Evolutionary conservation across 2,329 filamentous ascomycete genomes (phyloP), one percentile per base, ranked within the genome.

Genomic region (Echinosphaeria canescens): DNA sequence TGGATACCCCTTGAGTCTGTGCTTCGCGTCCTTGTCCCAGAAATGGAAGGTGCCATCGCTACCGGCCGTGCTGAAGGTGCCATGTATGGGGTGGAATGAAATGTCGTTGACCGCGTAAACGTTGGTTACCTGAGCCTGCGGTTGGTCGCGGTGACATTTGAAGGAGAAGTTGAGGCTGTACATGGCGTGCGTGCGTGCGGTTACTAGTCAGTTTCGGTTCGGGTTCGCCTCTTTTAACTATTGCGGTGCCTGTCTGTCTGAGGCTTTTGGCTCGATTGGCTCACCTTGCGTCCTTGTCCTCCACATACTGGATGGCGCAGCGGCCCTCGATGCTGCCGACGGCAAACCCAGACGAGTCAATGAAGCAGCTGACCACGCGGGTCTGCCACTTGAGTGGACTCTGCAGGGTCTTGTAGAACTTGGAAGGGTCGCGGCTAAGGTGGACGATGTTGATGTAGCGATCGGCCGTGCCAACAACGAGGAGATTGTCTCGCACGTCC

Each of bases 361-460:
- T 71, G 48, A 98, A 98, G 56, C 85, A 95, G 54, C 76, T 88
- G 27, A 95, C 79, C 10, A 90, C 81, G 31, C 85, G 63, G 2
- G 88, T 98, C 60, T 98, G 88, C 81, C 84, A 98, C 55, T 98
- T 98, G 24, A 98, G 63, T 3, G 88, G 88, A 43, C 81, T 92
- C 52, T 92, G 81, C 27, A 93, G 64, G 8, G 80, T 85, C 63
- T 98, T 98, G 66, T 91, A 93, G 50, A 93, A 81, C 40, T 80
- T 81, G 28, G 67, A 68, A 4, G 88, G 88, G 33, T 90, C 74
- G n/a, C n/a, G n/a, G 44, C 75, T 73, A 29, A 98, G 66, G 51
- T 92, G 82, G 52, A 98, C 62, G 34, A 98, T 75, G 48, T 95
- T 84, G 59, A 98, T 91, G 51, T 90, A 91, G 32, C 88, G 71